These are phyloP conservation scores for Cudoniella acicularis DNA, from an alignment of 495 filamentous ascomycete species.

Conservation along the genomic window DNA sequence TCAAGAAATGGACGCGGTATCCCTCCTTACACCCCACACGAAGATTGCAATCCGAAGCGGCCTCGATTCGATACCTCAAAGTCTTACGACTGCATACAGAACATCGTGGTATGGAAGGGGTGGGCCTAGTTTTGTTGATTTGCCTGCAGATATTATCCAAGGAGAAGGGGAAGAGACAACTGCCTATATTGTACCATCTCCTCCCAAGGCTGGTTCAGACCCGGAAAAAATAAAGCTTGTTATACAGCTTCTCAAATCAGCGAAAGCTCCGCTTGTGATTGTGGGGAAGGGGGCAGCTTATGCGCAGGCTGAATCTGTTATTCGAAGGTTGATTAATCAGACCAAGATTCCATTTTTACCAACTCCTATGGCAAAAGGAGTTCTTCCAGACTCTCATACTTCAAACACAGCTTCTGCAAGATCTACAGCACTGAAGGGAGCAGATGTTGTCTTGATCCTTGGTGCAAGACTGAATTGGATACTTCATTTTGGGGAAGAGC, in stretches of 20 bases:
- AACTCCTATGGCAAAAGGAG: slow-evolving; percentile 63
- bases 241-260: slow-evolving; percentile 42
- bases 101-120: slow-evolving; percentile 55
- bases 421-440: slow-evolving; percentile 51
- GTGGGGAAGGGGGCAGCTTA: slow-evolving; percentile 63
- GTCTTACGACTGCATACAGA: slow-evolving; percentile 52
- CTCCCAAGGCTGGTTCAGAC: slow-evolving; percentile 43
- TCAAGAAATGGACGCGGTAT: slow-evolving; percentile 59
- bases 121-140: slow-evolving; percentile 56
- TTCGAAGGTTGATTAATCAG: slow-evolving; percentile 46
- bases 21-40: slow-evolving; percentile 54
- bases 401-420: slow-evolving; percentile 54
- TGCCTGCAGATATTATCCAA: slow-evolving; percentile 61
- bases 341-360: slow-evolving; percentile 58
- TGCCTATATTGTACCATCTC: slow-evolving; percentile 28
- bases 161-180: slow-evolving; percentile 26
- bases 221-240: slow-evolving; percentile 40
- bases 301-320: slow-evolving; percentile 45
- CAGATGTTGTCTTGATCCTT: slow-evolving; percentile 58
- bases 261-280: slow-evolving; percentile 53
- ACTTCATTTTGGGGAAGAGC: slow-evolving; percentile 55
- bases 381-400: slow-evolving; percentile 53
- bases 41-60: slow-evolving; percentile 52
- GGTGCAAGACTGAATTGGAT: slow-evolving; percentile 65
- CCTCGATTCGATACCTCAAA: slow-evolving; percentile 46